These are phyloP conservation scores for Claviceps spartinae DNA, from an alignment of 2,329 filamentous ascomycete species.

Conservation along the genomic window DNA sequence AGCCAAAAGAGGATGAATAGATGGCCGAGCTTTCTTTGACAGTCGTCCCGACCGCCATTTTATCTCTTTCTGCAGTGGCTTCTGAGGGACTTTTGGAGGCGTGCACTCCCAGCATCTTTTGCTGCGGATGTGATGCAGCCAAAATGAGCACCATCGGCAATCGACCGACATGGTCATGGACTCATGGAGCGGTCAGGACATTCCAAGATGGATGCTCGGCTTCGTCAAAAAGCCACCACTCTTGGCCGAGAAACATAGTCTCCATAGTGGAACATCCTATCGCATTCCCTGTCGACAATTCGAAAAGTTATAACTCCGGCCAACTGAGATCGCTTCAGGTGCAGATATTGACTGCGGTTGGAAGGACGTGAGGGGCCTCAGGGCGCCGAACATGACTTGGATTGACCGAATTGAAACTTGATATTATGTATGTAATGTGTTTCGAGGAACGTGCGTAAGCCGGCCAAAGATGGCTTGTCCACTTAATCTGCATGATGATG, in stretches of 20 bases:
- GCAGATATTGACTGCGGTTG: neutral
- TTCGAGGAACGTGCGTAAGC: neutral
- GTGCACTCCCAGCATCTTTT: neutral
- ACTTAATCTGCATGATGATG: neutral
- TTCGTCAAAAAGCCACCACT: neutral
- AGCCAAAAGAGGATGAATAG: neutral
- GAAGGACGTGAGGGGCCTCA: neutral
- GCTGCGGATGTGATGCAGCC: neutral
- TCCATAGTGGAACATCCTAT: neutral
- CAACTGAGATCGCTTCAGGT: neutral
- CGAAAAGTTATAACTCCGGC: neutral
- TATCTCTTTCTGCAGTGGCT: conserved; percentile 4
- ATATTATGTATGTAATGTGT: no score
- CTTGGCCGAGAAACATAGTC: neutral
- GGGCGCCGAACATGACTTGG: neutral
- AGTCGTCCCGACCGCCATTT: conserved; percentile 2
- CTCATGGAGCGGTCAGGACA: neutral
- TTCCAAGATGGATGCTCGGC: neutral
- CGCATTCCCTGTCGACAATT: neutral
- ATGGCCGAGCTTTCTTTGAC: conserved; percentile 1
- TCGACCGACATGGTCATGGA: neutral
- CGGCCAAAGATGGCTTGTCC: neutral
- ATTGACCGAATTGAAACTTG: neutral
- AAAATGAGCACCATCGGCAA: neutral
- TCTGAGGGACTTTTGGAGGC: neutral